A percentile compares a stretch with the other conserved stretches of the same genome.
Conservation (phyloP, 306 rosid species). For the Luffa aegyptiaca region DNA sequence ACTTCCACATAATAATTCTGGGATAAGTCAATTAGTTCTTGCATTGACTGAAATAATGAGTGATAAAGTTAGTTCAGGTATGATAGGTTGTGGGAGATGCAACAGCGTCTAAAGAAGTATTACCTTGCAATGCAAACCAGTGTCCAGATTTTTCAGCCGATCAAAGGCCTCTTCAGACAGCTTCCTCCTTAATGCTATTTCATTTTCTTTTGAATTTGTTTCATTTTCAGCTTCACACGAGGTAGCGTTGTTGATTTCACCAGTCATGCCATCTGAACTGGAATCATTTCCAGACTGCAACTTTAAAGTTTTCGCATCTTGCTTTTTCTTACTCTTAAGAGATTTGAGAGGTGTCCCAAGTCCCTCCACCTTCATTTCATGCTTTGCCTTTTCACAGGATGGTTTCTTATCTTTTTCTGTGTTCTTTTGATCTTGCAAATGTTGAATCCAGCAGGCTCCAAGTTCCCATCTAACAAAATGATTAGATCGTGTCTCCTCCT, state of each 20-base stretch:
- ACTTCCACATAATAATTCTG: constrained; percentile 82
- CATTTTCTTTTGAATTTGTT: constrained; percentile 58
- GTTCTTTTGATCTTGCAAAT: constrained; percentile 91
- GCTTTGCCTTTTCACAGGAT: constrained; percentile 50
- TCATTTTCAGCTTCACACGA: constrained; percentile 44
- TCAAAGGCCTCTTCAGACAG: constrained; percentile 67
- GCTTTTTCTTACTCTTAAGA: constrained; percentile 72
- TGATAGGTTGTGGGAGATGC: constrained; percentile 9
- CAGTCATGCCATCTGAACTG: constrained; percentile 25
- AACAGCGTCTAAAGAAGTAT: constrained; percentile 12
- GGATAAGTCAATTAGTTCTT: constrained; percentile 64
- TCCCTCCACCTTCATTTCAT: constrained; percentile 95
- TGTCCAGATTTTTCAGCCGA: constrained; percentile 80
- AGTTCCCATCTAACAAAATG: constrained; percentile 93
- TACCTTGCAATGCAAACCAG: constrained; percentile 96
- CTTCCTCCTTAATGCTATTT: constrained; percentile 50
- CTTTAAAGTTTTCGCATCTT: constrained; percentile 40
- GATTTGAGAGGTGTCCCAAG: constrained; percentile 88
- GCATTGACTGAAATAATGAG: constrained; percentile 57
- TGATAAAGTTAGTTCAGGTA: constrained; percentile 21
- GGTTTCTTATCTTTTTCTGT: constrained; percentile 76
- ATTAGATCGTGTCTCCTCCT: constrained; percentile 47
- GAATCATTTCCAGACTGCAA: constrained; percentile 34
- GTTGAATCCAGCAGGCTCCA: constrained; percentile 99
- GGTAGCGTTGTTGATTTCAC: constrained; percentile 36